phyloP scores from a whole-genome alignment of 164 flowering plant species.

The Kingdonia uniflora region DNA sequence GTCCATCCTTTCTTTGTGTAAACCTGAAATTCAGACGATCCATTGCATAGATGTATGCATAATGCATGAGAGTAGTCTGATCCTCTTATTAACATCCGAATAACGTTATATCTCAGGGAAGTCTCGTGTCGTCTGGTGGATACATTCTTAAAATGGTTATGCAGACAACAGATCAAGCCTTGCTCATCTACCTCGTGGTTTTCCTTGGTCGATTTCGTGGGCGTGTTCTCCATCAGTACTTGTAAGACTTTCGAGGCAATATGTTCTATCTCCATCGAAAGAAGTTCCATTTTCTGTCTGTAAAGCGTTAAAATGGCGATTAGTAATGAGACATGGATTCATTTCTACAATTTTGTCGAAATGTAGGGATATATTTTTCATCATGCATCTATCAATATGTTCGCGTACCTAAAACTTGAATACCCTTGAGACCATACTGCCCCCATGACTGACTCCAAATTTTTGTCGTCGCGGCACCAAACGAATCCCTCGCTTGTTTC shows the following conservation, averaged over 20 bases:
- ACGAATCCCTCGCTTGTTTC: constrained; percentile 56
- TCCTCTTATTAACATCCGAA: constrained; percentile 63
- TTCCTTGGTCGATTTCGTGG: not conserved
- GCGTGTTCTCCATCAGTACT: constrained; percentile 12
- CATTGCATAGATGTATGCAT: constrained; percentile 45
- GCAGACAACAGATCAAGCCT: constrained; percentile 35
- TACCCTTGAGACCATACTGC: constrained; percentile 49
- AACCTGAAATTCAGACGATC: constrained; percentile 53
- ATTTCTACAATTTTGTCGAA: too few species aligned
- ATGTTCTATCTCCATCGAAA: constrained; percentile 28
- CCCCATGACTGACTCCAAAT: constrained; percentile 52
- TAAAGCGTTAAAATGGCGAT: not conserved
- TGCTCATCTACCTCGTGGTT: constrained; percentile 5
- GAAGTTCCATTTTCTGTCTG: constrained; percentile 47
- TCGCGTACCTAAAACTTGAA: constrained; percentile 56
- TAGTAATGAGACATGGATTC: too few species aligned
- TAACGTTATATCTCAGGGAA: constrained; percentile 49
- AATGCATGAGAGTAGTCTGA: constrained; percentile 61
- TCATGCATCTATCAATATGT: too few species aligned
- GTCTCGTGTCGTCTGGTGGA: constrained; percentile 11
- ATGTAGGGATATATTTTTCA: too few species aligned
- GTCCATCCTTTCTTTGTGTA: constrained; percentile 84
- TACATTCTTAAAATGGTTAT: constrained; percentile 30
- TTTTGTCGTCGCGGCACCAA: constrained; percentile 49
- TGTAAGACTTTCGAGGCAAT: constrained; percentile 24